phyloP scores from a whole-genome alignment of 805 yeast genomes.

The Nakazawaea pomicola region DNA sequence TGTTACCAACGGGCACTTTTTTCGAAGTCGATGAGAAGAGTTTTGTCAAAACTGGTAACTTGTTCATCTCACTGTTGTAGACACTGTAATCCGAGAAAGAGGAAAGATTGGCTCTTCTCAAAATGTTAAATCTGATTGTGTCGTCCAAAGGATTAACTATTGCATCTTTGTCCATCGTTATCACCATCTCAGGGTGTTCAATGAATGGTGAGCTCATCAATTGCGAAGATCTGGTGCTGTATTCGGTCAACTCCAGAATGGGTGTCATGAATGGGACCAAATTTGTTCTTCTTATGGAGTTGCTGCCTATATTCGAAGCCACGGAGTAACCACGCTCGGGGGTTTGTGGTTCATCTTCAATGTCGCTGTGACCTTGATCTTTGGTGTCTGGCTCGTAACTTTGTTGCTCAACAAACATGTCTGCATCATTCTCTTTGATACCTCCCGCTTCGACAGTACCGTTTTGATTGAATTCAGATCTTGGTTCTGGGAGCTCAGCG shows the following conservation, averaged over 20 bases:
- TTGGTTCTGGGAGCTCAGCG: too few species aligned
- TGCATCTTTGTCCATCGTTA: not conserved
- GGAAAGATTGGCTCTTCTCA: constrained; percentile 29
- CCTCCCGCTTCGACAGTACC: too few species aligned
- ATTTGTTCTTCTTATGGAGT: constrained; percentile 6
- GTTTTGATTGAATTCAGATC: too few species aligned
- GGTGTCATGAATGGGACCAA: constrained; percentile 14
- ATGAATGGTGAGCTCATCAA: constrained; percentile 44
- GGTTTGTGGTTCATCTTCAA: constrained; percentile 2
- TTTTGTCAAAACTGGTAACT: constrained; percentile 10
- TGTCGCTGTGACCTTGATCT: too few species aligned
- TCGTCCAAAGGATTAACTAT: constrained; percentile 36
- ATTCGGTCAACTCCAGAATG: constrained; percentile 15
- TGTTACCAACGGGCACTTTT: constrained; percentile 22
- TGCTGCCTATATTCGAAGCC: not conserved
- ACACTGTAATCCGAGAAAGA: constrained; percentile 5
- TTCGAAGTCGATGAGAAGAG: constrained; percentile 17
- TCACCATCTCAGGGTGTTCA: constrained; percentile 15
- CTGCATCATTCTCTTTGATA: too few species aligned
- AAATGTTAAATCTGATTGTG: constrained; percentile 30
- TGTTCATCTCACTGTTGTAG: constrained; percentile 11
- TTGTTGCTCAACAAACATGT: too few species aligned
- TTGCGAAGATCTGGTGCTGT: constrained; percentile 24
- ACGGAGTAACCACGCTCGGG: not conserved
- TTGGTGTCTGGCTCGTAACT: too few species aligned